phyloP scores from a whole-genome alignment of 306 rosid genomes.

The Citrullus mucosospermus region DNA sequence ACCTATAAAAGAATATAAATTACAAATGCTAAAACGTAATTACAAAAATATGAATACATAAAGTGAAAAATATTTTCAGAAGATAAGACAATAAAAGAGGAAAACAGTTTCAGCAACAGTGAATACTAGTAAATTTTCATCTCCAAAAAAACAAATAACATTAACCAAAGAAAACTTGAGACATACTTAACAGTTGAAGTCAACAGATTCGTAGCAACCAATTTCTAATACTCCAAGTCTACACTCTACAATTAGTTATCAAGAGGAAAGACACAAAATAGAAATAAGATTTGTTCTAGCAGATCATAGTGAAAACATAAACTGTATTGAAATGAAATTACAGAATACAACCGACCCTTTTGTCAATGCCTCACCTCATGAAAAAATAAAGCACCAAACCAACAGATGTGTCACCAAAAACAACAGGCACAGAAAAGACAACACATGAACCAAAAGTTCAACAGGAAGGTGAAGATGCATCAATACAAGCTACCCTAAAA shows the following conservation, averaged over 20 bases:
- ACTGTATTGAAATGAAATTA: background rate
- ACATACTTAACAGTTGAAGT: background rate
- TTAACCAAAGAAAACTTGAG: background rate
- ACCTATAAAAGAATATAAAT: slow-evolving; percentile 50
- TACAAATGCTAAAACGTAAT: background rate
- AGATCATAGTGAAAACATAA: background rate
- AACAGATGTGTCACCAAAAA: background rate
- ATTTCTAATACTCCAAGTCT: background rate
- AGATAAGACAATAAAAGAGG: background rate
- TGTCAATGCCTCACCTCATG: background rate
- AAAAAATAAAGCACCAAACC: background rate
- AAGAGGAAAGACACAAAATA: background rate
- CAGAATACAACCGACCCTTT: background rate
- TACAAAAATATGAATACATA: background rate
- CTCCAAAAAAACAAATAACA: background rate
- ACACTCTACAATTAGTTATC: background rate
- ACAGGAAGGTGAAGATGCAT: background rate
- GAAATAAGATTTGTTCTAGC: background rate
- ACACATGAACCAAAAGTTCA: background rate
- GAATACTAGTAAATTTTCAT: background rate
- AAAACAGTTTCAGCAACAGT: background rate
- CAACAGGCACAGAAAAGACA: background rate
- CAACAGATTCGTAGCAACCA: background rate
- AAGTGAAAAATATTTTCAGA: background rate
- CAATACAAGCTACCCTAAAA: background rate